Percentiles rank a stretch among this genome's conserved stretches.
phyloP scores from a whole-genome alignment of 345 rosid genomes.

The Rhizophora mangle region DNA sequence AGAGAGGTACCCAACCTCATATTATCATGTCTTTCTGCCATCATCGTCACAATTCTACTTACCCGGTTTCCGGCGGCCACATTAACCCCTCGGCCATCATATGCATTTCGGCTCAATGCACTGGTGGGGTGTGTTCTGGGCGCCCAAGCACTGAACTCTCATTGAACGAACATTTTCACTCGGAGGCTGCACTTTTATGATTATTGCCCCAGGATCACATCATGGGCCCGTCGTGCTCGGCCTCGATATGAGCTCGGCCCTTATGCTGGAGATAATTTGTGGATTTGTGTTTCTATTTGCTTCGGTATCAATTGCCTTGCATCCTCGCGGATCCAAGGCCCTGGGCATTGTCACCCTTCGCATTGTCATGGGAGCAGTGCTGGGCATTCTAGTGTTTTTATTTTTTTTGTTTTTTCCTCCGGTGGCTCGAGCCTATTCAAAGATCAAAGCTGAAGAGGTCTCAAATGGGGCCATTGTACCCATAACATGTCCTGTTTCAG shows the following conservation, averaged over 20 bases:
- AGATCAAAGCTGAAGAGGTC: too few species aligned
- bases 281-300: constrained; percentile 38
- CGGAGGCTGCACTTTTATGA: constrained; percentile 36
- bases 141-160: constrained; percentile 25
- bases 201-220: constrained; percentile 22
- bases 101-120: constrained; percentile 38
- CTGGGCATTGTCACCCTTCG: constrained; percentile 37
- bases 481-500: too few species aligned
- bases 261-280: constrained; percentile 37
- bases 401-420: too few species aligned
- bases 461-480: too few species aligned
- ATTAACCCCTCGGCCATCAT: constrained; percentile 24
- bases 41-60: constrained; percentile 16
- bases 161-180: constrained; percentile 24
- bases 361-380: constrained; percentile 23
- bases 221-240: constrained; percentile 25
- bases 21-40: constrained; percentile 13
- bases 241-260: constrained; percentile 18
- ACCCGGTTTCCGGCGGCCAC: constrained; percentile 43
- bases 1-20: constrained; percentile 19
- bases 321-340: constrained; percentile 30
- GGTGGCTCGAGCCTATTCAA: too few species aligned
- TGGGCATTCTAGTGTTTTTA: constrained; percentile 37
- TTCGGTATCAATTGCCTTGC: constrained; percentile 46
- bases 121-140: constrained; percentile 33